Conservation (phyloP, 805 yeast species). For the Candida khao-thaluensis region DNA sequence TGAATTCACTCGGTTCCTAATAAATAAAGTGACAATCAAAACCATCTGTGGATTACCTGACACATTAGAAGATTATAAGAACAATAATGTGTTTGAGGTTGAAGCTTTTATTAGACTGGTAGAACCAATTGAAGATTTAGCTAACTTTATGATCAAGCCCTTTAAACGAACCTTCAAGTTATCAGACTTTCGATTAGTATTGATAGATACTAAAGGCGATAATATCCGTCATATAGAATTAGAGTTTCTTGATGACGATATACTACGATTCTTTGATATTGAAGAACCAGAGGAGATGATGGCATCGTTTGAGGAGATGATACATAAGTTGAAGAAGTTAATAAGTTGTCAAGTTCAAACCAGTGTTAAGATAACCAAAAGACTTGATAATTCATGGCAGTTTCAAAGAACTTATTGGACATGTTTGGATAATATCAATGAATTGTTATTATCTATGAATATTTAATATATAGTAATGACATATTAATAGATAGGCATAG, state of each 20-base stretch:
- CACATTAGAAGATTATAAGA: conserved; percentile 13
- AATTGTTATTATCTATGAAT: too few relatives aligned
- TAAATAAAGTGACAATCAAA: conserved; percentile 3
- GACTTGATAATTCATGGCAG: not conserved
- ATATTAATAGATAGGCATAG: too few relatives aligned
- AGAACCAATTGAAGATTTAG: conserved; percentile 18
- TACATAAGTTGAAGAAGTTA: not conserved
- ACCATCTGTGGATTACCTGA: conserved; percentile 11
- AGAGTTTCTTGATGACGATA: conserved; percentile 25
- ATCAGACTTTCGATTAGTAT: conserved; percentile 21
- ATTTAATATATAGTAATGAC: too few relatives aligned
- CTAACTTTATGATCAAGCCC: conserved; percentile 28
- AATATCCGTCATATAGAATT: conserved; percentile 12
- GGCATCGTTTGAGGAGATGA: not conserved
- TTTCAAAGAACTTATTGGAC: conserved; percentile 8
- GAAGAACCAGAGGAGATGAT: conserved; percentile 15
- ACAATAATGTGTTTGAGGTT: conserved; percentile 18
- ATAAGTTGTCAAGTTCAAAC: not conserved
- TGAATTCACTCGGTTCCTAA: not conserved
- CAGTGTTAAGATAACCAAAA: not conserved
- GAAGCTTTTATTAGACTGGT: conserved; percentile 15
- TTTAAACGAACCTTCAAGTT: conserved; percentile 28
- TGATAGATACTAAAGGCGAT: conserved; percentile 14
- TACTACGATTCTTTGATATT: conserved; percentile 24
- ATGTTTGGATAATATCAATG: conserved; percentile 3